phyloP scores from a whole-genome alignment of 192 early-diverging fungal genomes.

The Coemansia sp. region DNA sequence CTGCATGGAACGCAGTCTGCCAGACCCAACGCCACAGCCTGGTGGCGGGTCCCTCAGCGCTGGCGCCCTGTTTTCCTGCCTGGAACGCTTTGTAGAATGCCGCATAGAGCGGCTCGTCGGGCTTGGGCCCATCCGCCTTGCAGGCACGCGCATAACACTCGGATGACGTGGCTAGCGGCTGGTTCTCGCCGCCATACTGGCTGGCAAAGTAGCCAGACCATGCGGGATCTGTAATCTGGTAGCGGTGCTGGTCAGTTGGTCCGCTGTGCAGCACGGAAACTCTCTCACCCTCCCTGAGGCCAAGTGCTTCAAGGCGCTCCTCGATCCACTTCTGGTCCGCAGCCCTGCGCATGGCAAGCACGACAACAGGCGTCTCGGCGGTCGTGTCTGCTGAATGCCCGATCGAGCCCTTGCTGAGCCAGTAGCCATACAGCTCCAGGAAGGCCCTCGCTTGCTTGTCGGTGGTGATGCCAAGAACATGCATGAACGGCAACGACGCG shows the following conservation, averaged over 20 bases:
- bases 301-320: conserved; percentile 9
- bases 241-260: background rate
- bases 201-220: conserved; percentile 22
- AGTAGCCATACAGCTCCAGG: conserved; percentile 42
- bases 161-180: background rate
- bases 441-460: conserved; percentile 19
- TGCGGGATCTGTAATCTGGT: conserved; percentile 1
- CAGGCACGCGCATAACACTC: conserved; percentile 3
- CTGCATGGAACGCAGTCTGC: conserved; percentile 7
- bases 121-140: conserved; percentile 3
- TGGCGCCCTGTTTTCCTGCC: background rate
- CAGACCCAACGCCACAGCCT: conserved; percentile 25
- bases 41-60: background rate
- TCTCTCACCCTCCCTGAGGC: background rate
- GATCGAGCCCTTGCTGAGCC: conserved; percentile 14
- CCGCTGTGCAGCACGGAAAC: background rate
- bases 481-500: conserved; percentile 15
- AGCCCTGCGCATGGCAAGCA: background rate
- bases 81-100: conserved; percentile 5
- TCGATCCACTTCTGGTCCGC: conserved; percentile 14
- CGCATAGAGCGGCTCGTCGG: background rate
- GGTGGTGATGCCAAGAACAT: conserved; percentile 20
- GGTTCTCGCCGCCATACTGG: conserved; percentile 3
- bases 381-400: background rate
- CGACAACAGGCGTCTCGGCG: background rate